Evolutionary conservation across 2,329 filamentous ascomycete genomes (phyloP).

Genomic region (Zelopaecilomyces penicillatus): DNA sequence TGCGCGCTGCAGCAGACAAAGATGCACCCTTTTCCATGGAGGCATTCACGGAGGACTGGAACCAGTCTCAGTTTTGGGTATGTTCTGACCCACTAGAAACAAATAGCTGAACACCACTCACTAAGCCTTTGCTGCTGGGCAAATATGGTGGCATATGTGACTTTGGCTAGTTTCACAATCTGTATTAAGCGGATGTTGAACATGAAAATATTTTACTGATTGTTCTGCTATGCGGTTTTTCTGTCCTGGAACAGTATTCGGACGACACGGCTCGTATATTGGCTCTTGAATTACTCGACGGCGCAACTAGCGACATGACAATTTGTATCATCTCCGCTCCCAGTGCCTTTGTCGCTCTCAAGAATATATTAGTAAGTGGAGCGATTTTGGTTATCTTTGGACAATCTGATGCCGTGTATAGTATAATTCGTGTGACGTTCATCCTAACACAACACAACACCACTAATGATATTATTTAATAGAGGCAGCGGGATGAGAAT

Average conservation of each 20-base stretch:
- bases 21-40: constrained; percentile 51
- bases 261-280: constrained; percentile 59
- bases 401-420: not conserved
- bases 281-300: constrained; percentile 58
- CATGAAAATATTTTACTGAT: too few species aligned
- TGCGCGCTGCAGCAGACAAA: constrained; percentile 54
- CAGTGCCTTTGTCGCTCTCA: constrained; percentile 68
- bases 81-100: constrained; percentile 15
- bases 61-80: constrained; percentile 78
- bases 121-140: too few species aligned
- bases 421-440: not conserved
- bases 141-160: too few species aligned
- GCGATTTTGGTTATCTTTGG: not conserved
- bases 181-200: too few species aligned
- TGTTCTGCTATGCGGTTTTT: not conserved
- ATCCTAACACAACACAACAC: too few species aligned
- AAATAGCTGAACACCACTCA: too few species aligned
- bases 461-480: too few species aligned
- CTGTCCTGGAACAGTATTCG: constrained; percentile 46
- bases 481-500: constrained; percentile 13
- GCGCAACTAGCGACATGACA: constrained; percentile 44
- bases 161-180: too few species aligned
- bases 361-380: constrained; percentile 55
- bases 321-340: constrained; percentile 68
- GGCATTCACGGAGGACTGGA: constrained; percentile 72